Evolutionary conservation across 495 filamentous ascomycete species (phyloP), one percentile per base, ranked within the genome.

Genomic region (Talaromyces wortmannii): DNA sequence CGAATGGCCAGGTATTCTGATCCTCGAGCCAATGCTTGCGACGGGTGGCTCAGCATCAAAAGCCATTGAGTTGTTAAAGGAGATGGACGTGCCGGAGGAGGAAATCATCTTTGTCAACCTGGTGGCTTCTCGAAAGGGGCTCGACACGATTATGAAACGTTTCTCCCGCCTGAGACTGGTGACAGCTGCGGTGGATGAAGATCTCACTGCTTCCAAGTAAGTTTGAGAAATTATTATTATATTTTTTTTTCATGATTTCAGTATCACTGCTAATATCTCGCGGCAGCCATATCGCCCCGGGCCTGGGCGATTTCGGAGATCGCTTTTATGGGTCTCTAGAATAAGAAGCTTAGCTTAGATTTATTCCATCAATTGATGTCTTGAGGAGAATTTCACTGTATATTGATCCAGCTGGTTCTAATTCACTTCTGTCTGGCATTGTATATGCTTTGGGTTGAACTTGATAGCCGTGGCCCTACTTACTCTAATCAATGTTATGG

Each of bases 21-120:
- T 64, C n/a, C 55, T 64, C 4, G 62, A 64, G 15, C 62, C 62
- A 0, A 64, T 64, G 62, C 53, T 64, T 7, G 62, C 62, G 15
- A 64, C 62, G 0, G 62, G 45, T 47, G 62, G 62, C 7, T 64
- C 62, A 7, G 55, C 57, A 15, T 47, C 53, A 11, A 61, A 56
- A 31, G 62, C 62, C 11, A 52, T 64, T 13, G 52, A 61, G 16
- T 48, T 45, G 1, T 55, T 64, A 6, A 57, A 23, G 3, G 45
- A 46, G 2, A 31, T 48, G 12, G 59, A 55, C 8, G 59, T 64
- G 4, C 16, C 57, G 2, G 59, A 64, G 36, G 62, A 59, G 3
- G 48, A 47, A 10, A 64, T 64, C 31, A 44, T 64, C 6, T 55
- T 64, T 3, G 59, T 64, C 5, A 64, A 64, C 42, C 40, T 64